Conservation (phyloP, 805 yeast species). For the Lipomyces starkeyi region DNA sequence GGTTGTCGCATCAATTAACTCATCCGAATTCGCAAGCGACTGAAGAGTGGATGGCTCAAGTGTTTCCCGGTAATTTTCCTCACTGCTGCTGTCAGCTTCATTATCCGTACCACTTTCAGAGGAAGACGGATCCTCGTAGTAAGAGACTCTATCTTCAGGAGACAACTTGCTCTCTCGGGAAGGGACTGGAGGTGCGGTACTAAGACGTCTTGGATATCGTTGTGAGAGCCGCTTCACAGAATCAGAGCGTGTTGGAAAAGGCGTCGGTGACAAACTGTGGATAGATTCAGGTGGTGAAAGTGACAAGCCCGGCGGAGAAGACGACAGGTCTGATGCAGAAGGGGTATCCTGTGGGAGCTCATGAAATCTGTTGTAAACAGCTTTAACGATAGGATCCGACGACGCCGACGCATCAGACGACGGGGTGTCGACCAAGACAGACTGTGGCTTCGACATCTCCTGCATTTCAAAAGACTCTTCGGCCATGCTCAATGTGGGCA, state of each 20-base stretch:
- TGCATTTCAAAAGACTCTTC: conserved; percentile 31
- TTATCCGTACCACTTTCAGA: background rate
- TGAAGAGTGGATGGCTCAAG: background rate
- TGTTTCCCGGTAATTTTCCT: background rate
- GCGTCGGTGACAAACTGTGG: conserved; percentile 7
- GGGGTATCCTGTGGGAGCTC: background rate
- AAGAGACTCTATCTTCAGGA: conserved; percentile 11
- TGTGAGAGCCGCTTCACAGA: conserved; percentile 10
- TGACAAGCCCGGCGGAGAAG: conserved; percentile 17
- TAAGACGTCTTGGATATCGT: background rate
- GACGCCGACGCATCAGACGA: conserved; percentile 7
- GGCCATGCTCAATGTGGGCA: background rate
- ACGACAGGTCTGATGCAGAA: conserved; percentile 19
- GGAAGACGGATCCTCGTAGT: conserved; percentile 2
- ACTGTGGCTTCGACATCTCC: conserved; percentile 14
- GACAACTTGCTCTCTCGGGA: background rate
- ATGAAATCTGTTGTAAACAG: background rate
- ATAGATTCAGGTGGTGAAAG: background rate
- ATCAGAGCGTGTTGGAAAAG: conserved; percentile 1
- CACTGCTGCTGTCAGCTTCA: background rate
- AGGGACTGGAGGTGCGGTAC: conserved; percentile 10
- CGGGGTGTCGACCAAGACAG: background rate
- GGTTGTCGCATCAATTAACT: background rate
- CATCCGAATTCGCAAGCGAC: background rate
- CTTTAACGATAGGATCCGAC: conserved; percentile 14